Percentiles rank a stretch among this genome's conserved stretches.
Evolutionary conservation across 2,329 filamentous ascomycete species (phyloP).

Genomic region (Arachnopeziza araneosa): DNA sequence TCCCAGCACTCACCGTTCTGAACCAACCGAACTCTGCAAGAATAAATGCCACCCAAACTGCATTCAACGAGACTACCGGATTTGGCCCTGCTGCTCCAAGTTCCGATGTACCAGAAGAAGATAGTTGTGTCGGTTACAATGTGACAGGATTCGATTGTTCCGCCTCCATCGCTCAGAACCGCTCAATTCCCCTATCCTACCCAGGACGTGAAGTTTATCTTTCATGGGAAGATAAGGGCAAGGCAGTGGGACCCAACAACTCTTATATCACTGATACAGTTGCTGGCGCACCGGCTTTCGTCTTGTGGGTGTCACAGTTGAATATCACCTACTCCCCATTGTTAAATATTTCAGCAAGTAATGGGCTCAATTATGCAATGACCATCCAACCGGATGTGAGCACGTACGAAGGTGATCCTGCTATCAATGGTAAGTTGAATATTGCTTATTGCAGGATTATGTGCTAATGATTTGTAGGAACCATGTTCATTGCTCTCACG

Average conservation of each 20-base stretch:
- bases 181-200: constrained; percentile 65
- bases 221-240: constrained; percentile 65
- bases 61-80: constrained; percentile 58
- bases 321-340: constrained; percentile 66
- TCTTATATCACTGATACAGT: constrained; percentile 65
- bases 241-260: constrained; percentile 71
- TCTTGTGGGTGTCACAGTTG: constrained; percentile 72
- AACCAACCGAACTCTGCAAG: constrained; percentile 74
- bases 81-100: constrained; percentile 37
- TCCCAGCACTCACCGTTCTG: constrained; percentile 63
- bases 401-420: constrained; percentile 46
- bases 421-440: constrained; percentile 50
- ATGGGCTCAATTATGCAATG: constrained; percentile 30
- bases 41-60: constrained; percentile 55
- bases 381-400: constrained; percentile 68
- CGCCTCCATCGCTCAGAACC: constrained; percentile 63
- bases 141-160: constrained; percentile 50
- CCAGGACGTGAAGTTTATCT: constrained; percentile 68
- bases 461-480: constrained; percentile 34
- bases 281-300: constrained; percentile 57
- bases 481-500: constrained; percentile 73
- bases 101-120: constrained; percentile 33
- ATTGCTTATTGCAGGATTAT: background rate
- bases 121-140: constrained; percentile 54
- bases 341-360: constrained; percentile 40